A percentile compares a stretch with the other conserved stretches of the same genome.
Evolutionary conservation across 2,329 filamentous ascomycete genomes (phyloP).

Genomic region (Ophiostoma pallidulum): DNA sequence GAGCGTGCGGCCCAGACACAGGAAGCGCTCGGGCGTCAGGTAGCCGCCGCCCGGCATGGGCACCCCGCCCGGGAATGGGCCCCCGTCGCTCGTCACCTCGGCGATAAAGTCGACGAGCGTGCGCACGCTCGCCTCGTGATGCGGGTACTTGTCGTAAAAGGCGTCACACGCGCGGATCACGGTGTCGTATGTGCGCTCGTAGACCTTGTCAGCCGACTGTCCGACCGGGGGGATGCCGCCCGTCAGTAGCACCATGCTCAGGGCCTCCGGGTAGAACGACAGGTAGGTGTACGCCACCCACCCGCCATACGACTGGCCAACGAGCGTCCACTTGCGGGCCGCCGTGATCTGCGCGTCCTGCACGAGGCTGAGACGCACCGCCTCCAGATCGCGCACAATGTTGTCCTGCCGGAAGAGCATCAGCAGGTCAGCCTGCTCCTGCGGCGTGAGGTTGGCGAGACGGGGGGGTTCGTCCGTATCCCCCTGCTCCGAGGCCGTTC

Average conservation of each 20-base stretch:
- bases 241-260: slow-evolving; percentile 55
- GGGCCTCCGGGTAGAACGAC: slow-evolving; percentile 52
- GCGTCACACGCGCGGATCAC: slow-evolving; percentile 49
- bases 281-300: slow-evolving; percentile 64
- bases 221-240: slow-evolving; percentile 60
- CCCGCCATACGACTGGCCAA: slow-evolving; percentile 66
- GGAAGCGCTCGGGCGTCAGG: slow-evolving; percentile 13
- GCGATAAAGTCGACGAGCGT: slow-evolving; percentile 1
- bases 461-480: background rate
- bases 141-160: slow-evolving; percentile 58
- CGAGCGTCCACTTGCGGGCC: slow-evolving; percentile 52
- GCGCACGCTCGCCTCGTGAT: slow-evolving; percentile 39
- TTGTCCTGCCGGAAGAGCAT: slow-evolving; percentile 58
- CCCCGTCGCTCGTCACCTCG: background rate
- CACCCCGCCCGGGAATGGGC: no score
- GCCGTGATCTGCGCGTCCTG: slow-evolving; percentile 12
- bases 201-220: slow-evolving; percentile 50
- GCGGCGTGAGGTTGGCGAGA: background rate
- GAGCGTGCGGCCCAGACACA: slow-evolving; percentile 17
- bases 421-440: slow-evolving; percentile 2
- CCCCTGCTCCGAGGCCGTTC: background rate
- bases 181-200: slow-evolving; percentile 47
- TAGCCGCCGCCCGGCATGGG: slow-evolving; percentile 9
- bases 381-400: slow-evolving; percentile 66
- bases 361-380: slow-evolving; percentile 52